Evolutionary conservation across 2,329 filamentous ascomycete genomes (phyloP).

Genomic region (Penicillium sp.): DNA sequence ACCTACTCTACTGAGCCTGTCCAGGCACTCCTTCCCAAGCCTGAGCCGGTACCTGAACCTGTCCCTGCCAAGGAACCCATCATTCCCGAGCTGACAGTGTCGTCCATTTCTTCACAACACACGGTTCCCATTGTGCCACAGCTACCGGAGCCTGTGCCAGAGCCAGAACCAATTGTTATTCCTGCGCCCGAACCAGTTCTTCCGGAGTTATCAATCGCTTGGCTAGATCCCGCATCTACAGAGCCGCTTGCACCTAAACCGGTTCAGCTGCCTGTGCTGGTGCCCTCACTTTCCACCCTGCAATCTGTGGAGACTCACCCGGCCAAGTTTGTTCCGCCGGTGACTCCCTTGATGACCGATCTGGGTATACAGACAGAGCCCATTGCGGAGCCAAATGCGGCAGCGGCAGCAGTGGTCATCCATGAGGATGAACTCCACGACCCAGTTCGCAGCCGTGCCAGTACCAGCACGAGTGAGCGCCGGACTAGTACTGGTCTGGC

Average conservation of each 20-base stretch:
- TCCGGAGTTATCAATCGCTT: conserved; percentile 30
- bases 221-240: conserved; percentile 26
- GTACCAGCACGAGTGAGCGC: conserved; percentile 30
- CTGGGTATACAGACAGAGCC: conserved; percentile 26
- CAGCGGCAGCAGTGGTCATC: conserved; percentile 48
- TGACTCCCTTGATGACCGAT: conserved; percentile 17
- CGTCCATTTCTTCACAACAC: conserved; percentile 1
- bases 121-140: conserved; percentile 12
- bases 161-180: conserved; percentile 15
- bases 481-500: conserved; percentile 42
- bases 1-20: conserved; percentile 31
- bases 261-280: conserved; percentile 21
- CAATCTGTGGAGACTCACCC: conserved; percentile 48
- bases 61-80: conserved; percentile 12
- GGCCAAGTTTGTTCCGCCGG: conserved; percentile 36
- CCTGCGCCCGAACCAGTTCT: conserved; percentile 13
- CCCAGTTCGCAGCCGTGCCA: conserved; percentile 40
- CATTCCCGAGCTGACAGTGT: conserved; percentile 4
- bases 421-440: conserved; percentile 65
- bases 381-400: conserved; percentile 20
- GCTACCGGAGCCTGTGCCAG: conserved; percentile 14
- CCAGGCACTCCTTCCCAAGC: conserved; percentile 15
- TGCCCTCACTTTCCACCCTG: conserved; percentile 43
- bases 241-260: conserved; percentile 33
- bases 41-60: conserved; percentile 12